Percentiles rank a stretch among this genome's conserved stretches.
phyloP scores from a whole-genome alignment of 139 green algal genomes.

The Volvox reticuliferus region DNA sequence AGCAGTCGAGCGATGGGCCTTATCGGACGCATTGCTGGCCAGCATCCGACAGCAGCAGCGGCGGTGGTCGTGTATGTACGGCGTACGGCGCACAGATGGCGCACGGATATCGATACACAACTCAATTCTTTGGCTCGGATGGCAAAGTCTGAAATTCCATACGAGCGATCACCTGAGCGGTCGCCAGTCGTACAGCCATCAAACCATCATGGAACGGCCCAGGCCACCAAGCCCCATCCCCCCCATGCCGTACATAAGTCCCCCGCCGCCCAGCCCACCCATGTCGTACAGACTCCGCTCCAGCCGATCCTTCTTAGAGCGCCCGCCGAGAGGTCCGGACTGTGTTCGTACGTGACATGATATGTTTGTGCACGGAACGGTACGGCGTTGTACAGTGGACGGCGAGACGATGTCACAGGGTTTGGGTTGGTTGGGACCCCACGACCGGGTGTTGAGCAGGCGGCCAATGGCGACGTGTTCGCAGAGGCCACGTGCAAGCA shows the following conservation, averaged over 20 bases:
- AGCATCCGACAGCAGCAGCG: not conserved
- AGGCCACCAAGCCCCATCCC: constrained; percentile 19
- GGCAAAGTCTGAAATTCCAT: not conserved
- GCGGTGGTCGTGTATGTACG: not conserved
- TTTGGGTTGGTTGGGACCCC: no score
- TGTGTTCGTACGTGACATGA: not conserved
- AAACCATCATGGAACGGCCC: constrained; percentile 4
- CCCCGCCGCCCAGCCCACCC: constrained; percentile 16
- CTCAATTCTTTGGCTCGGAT: no score
- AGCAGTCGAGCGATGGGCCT: no score
- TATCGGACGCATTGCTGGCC: not conserved
- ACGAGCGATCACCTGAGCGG: not conserved
- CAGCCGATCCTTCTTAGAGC: constrained; percentile 32
- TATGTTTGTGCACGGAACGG: no score
- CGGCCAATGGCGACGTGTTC: no score
- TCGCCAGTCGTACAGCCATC: not conserved
- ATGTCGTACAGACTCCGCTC: constrained; percentile 38
- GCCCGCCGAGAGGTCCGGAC: not conserved
- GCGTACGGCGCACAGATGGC: not conserved
- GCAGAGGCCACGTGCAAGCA: no score
- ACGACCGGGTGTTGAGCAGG: no score
- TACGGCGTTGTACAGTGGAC: no score
- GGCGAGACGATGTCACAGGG: no score
- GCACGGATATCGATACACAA: no score
- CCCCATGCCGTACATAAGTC: constrained; percentile 16